Evolutionary conservation across 495 filamentous ascomycete genomes (phyloP).

Genomic region (Aspergillus biplanus): DNA sequence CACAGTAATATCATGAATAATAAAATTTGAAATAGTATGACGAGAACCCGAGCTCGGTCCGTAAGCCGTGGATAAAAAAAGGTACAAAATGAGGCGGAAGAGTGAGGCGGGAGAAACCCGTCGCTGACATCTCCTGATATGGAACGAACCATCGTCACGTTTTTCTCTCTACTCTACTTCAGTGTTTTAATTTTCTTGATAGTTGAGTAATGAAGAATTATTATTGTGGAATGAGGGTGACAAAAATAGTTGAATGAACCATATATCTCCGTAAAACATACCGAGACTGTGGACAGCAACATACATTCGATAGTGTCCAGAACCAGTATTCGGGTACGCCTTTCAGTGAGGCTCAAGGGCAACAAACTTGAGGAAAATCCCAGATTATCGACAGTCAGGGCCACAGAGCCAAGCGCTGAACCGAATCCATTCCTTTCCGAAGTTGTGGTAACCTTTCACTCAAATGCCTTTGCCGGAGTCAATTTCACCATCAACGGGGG

Average conservation of each 20-base stretch:
- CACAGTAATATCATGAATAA: neutral
- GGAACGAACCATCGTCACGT: neutral
- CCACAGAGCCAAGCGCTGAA: no score
- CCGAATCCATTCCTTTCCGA: no score
- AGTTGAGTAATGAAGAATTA: neutral
- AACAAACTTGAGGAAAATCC: no score
- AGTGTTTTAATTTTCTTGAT: neutral
- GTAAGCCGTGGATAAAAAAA: constrained; percentile 1
- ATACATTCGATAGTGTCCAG: neutral
- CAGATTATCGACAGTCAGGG: no score
- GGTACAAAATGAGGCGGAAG: constrained; percentile 20
- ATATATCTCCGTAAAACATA: neutral
- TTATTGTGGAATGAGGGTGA: neutral
- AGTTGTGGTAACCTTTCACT: no score
- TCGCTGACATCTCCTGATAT: neutral
- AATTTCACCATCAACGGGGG: constrained; percentile 38
- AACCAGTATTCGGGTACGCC: no score
- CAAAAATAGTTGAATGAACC: no score
- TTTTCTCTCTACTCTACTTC: neutral
- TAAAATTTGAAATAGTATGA: neutral
- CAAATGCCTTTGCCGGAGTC: constrained; percentile 11
- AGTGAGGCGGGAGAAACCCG: constrained; percentile 17
- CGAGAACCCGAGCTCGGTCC: neutral
- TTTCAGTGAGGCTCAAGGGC: no score
- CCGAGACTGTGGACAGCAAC: neutral